phyloP scores from a whole-genome alignment of 208 protist genomes.

The Leishmania lainsoni region DNA sequence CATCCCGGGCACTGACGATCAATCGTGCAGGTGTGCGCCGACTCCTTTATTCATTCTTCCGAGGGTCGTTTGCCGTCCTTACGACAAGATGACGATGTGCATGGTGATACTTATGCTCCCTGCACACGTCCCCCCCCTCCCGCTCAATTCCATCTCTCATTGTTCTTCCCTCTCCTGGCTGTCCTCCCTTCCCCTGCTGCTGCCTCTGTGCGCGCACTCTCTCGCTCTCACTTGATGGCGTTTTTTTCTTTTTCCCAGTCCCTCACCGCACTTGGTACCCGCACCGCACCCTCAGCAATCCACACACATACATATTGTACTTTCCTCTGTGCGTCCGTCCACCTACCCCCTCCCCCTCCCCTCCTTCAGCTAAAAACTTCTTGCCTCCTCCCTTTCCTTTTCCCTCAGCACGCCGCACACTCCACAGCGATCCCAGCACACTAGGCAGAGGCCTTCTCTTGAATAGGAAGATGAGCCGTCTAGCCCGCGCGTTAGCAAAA shows the following conservation, averaged over 20 bases:
- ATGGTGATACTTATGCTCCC: background rate
- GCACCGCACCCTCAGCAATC: background rate
- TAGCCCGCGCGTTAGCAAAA: conserved; percentile 40
- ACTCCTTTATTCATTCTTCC: conserved; percentile 9
- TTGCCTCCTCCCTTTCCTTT: background rate
- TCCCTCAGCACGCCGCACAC: background rate
- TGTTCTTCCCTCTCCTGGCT: background rate
- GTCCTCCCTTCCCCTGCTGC: background rate
- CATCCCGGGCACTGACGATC: background rate
- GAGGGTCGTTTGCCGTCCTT: background rate
- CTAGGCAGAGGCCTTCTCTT: background rate
- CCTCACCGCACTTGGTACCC: background rate
- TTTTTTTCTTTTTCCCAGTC: background rate
- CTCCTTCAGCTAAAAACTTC: too few species aligned
- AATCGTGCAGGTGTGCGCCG: background rate
- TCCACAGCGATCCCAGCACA: background rate
- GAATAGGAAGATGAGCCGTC: conserved; percentile 31
- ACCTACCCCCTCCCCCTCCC: background rate
- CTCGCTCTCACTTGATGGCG: background rate
- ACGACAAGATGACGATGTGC: background rate
- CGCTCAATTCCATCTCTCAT: background rate
- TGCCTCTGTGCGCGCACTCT: background rate
- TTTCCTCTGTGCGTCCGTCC: too few species aligned
- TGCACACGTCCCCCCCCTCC: background rate
- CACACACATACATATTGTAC: background rate